Conservation (phyloP, 768 basidiomycete species). For the Suillus sp. region DNA sequence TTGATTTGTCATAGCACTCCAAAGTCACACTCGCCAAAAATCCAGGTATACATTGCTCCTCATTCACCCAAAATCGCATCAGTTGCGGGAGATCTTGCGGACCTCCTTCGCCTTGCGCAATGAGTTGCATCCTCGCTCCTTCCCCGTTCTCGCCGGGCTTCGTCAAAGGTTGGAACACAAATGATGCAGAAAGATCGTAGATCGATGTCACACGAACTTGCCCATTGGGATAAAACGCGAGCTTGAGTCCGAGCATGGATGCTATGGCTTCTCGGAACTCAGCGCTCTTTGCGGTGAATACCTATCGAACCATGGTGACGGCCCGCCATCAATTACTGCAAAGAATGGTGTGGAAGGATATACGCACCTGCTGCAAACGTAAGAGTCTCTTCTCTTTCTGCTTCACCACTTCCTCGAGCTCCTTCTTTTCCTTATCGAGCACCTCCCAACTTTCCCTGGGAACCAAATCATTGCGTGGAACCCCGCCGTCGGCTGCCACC, state of each 20-base stretch:
- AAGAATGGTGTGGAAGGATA: background rate
- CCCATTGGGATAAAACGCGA: constrained; percentile 90
- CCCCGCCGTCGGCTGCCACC: constrained; percentile 22
- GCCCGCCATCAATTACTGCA: background rate
- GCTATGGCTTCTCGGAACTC: constrained; percentile 93
- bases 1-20: constrained; percentile 83
- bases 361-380: constrained; percentile 72
- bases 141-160: constrained; percentile 39
- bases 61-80: constrained; percentile 85
- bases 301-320: constrained; percentile 41
- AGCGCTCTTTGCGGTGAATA: constrained; percentile 80
- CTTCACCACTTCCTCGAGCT: constrained; percentile 61
- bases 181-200: constrained; percentile 84
- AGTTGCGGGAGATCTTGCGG: constrained; percentile 73
- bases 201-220: constrained; percentile 89
- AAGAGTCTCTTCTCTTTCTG: constrained; percentile 83
- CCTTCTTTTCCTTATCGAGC: constrained; percentile 65
- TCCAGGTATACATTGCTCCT: constrained; percentile 84
- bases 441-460: constrained; percentile 82
- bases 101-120: constrained; percentile 73
- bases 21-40: constrained; percentile 88
- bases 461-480: constrained; percentile 43
- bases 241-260: constrained; percentile 86
- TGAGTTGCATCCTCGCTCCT: constrained; percentile 66
- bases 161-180: constrained; percentile 75